phyloP scores from a whole-genome alignment of 176 grass and related monocot genomes.

The Oryza coarctata region DNA sequence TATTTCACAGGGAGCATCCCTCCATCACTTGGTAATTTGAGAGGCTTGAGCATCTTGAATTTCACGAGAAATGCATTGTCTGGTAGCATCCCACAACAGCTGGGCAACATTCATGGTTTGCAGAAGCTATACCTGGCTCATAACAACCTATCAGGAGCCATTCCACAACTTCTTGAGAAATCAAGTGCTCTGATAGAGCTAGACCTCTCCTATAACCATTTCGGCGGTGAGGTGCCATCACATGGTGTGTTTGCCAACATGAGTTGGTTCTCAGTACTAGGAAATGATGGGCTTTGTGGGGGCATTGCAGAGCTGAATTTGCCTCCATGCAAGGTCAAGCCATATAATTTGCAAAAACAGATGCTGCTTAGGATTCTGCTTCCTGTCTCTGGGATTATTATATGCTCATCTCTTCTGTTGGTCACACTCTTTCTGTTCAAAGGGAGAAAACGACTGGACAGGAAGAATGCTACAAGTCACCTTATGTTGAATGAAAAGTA shows the following conservation, averaged over 20 bases:
- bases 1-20: slow-evolving; percentile 37
- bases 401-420: slow-evolving; percentile 26
- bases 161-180: slow-evolving; percentile 6
- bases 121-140: slow-evolving; percentile 33
- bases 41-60: slow-evolving; percentile 28
- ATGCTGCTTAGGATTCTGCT: slow-evolving; percentile 35
- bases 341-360: neutral
- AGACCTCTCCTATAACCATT: slow-evolving; percentile 36
- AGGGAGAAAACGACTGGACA: neutral
- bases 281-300: slow-evolving; percentile 36
- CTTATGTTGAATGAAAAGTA: neutral
- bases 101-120: neutral
- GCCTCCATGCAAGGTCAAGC: slow-evolving; percentile 21
- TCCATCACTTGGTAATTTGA: slow-evolving; percentile 9
- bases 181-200: slow-evolving; percentile 4
- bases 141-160: slow-evolving; percentile 27
- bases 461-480: neutral
- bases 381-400: neutral
- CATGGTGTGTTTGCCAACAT: slow-evolving; percentile 11
- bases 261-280: neutral
- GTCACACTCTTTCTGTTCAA: neutral
- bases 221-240: slow-evolving; percentile 22
- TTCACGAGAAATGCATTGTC: slow-evolving; percentile 37
- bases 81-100: slow-evolving; percentile 4
- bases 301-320: slow-evolving; percentile 27